These are phyloP conservation scores for Penicillium sp. DNA, from an alignment of 2,329 filamentous ascomycete genomes.

Conservation along the genomic window DNA sequence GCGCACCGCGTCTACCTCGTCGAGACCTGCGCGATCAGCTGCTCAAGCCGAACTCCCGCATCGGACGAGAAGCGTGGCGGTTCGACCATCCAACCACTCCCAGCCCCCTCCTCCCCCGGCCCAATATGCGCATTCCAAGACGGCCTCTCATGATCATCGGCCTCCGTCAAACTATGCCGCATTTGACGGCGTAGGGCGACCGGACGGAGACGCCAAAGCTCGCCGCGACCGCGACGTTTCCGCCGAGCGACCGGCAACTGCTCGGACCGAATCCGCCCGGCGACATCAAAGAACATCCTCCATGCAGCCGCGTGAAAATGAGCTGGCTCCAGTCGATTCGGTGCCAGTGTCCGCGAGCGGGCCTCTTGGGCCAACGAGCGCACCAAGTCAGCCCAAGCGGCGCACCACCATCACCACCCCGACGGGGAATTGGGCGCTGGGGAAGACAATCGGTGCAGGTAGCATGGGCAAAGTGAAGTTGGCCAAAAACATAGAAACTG, in stretches of 20 bases:
- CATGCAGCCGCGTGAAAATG: slow-evolving; percentile 25
- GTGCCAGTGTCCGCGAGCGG: neutral
- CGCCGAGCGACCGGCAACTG: slow-evolving; percentile 49
- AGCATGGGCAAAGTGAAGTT: slow-evolving; percentile 99
- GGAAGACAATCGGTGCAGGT: slow-evolving; percentile 93
- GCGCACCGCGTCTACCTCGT: slow-evolving; percentile 37
- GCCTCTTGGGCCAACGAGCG: neutral
- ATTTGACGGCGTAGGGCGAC: slow-evolving; percentile 52
- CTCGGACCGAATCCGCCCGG: slow-evolving; percentile 50
- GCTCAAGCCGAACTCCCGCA: slow-evolving; percentile 40
- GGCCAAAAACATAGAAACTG: slow-evolving; percentile 80
- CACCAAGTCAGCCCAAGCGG: slow-evolving; percentile 41
- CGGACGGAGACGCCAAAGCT: slow-evolving; percentile 70
- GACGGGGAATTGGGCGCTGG: slow-evolving; percentile 88
- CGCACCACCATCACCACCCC: slow-evolving; percentile 82
- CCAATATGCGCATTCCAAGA: slow-evolving; percentile 32
- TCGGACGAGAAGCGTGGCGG: slow-evolving; percentile 42
- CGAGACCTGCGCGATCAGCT: slow-evolving; percentile 37
- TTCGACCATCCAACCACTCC: slow-evolving; percentile 36
- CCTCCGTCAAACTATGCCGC: slow-evolving; percentile 43
- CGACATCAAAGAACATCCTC: slow-evolving; percentile 37
- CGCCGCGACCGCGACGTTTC: slow-evolving; percentile 52
- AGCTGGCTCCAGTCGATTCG: neutral
- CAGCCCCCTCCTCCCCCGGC: slow-evolving; percentile 30
- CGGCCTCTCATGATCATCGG: slow-evolving; percentile 41